Conservation (phyloP, 2,329 filamentous ascomycete species). For the Cladosporium sp. region DNA sequence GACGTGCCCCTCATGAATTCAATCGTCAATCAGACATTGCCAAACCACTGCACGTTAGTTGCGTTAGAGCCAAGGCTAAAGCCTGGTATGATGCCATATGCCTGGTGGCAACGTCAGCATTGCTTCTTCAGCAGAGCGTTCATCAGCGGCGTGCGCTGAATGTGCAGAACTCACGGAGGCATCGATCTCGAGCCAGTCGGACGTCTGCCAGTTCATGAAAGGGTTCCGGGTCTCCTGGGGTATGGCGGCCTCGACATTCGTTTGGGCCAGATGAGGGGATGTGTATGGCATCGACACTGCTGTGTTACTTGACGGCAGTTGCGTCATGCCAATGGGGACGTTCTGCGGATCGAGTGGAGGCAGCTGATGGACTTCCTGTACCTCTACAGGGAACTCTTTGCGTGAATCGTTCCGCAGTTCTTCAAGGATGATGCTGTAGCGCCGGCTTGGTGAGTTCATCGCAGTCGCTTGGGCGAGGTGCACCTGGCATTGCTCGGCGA, state of each 20-base stretch:
- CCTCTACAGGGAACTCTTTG: background rate
- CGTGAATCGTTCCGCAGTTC: conserved; percentile 39
- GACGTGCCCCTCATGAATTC: no score
- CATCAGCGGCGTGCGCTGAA: background rate
- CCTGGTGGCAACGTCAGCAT: background rate
- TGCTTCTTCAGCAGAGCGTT: background rate
- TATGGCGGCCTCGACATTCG: background rate
- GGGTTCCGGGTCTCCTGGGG: background rate
- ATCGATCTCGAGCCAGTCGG: conserved; percentile 34
- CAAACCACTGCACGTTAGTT: conserved; percentile 5
- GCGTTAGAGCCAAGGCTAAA: background rate
- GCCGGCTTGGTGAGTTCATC: conserved; percentile 43
- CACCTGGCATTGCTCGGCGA: conserved; percentile 43
- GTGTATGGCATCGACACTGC: background rate
- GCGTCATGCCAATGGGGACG: background rate
- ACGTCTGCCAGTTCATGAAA: conserved; percentile 31
- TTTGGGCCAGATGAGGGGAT: background rate
- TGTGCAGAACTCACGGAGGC: conserved; percentile 24
- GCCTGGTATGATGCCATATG: conserved; percentile 1
- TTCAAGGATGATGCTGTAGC: conserved; percentile 47
- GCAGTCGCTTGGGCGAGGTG: conserved; percentile 46
- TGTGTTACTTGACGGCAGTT: background rate
- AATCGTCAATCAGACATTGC: background rate
- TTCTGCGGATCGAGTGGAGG: background rate
- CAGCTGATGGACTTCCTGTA: background rate